Evolutionary conservation across 1,284 basidiomycete species (phyloP).

Genomic region (Inonotus hispidus): DNA sequence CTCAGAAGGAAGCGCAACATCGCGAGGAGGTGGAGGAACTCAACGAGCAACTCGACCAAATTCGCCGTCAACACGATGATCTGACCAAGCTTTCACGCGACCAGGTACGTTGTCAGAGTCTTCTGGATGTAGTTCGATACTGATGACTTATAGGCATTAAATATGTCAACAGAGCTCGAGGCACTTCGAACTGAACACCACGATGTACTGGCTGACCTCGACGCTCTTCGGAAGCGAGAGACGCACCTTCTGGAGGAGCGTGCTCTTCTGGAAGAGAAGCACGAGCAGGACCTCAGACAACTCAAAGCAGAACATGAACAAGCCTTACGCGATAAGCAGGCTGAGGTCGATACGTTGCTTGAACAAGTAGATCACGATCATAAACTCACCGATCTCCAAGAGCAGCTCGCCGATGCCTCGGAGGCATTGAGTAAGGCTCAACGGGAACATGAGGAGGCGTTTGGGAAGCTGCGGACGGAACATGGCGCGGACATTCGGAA

Average conservation of each 20-base stretch:
- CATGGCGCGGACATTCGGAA: slow-evolving; percentile 44
- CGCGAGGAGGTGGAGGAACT: slow-evolving; percentile 71
- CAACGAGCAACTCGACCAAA: slow-evolving; percentile 57
- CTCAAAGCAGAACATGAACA: slow-evolving; percentile 29
- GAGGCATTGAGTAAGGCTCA: slow-evolving; percentile 41
- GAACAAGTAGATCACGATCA: slow-evolving; percentile 29
- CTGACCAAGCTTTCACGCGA: slow-evolving; percentile 73
- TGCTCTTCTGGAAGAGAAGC: slow-evolving; percentile 36
- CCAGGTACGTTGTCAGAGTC: slow-evolving; percentile 47
- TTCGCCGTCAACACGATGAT: slow-evolving; percentile 75
- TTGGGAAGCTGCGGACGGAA: slow-evolving; percentile 42
- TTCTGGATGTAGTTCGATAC: background rate
- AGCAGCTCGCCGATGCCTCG: slow-evolving; percentile 40
- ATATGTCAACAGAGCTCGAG: slow-evolving; percentile 83
- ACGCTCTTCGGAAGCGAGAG: slow-evolving; percentile 53
- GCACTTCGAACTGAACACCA: slow-evolving; percentile 60
- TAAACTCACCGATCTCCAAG: slow-evolving; percentile 33
- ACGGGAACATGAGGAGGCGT: slow-evolving; percentile 46
- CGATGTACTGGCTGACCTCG: slow-evolving; percentile 45
- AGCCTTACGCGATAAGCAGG: slow-evolving; percentile 27
- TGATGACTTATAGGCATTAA: slow-evolving; percentile 49
- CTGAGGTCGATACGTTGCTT: slow-evolving; percentile 19
- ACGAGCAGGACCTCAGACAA: slow-evolving; percentile 10
- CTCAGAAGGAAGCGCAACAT: slow-evolving; percentile 86
- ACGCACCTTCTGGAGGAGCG: slow-evolving; percentile 46